These are phyloP conservation scores for Boehmeria nivea DNA, from an alignment of 306 rosid genomes.

Conservation along the genomic window DNA sequence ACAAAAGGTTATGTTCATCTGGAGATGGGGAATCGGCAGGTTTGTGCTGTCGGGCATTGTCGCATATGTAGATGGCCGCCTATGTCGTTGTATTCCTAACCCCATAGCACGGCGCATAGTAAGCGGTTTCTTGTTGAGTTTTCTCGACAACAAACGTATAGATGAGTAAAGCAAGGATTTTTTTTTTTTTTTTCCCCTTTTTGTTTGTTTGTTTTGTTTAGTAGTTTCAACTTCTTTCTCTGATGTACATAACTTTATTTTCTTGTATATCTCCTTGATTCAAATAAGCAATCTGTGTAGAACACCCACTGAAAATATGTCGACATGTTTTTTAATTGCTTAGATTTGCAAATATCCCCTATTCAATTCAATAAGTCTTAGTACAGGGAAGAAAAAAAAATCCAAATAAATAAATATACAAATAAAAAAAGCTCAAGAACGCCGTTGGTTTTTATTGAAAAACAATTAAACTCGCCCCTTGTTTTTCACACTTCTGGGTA, in stretches of 20 bases:
- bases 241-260: neutral
- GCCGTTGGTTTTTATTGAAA: slow-evolving; percentile 26
- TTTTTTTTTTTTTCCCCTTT: neutral
- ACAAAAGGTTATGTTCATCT: slow-evolving; percentile 32
- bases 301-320: too few relatives aligned
- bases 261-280: neutral
- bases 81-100: slow-evolving; percentile 81
- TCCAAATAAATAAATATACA: too few relatives aligned
- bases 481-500: slow-evolving; percentile 27
- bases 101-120: slow-evolving; percentile 83
- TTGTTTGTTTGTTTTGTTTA: too few relatives aligned
- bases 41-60: slow-evolving; percentile 71
- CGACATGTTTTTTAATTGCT: too few relatives aligned
- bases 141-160: slow-evolving; percentile 48
- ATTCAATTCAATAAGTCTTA: too few relatives aligned
- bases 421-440: too few relatives aligned
- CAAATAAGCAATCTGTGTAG: neutral
- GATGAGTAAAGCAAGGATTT: slow-evolving; percentile 25
- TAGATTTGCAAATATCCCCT: too few relatives aligned
- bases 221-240: too few relatives aligned
- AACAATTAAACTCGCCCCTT: slow-evolving; percentile 37
- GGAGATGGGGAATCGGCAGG: slow-evolving; percentile 66
- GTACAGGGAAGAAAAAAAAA: too few relatives aligned
- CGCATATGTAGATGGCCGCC: slow-evolving; percentile 85
- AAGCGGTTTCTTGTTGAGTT: slow-evolving; percentile 79